These are phyloP conservation scores for Neobulgaria alba DNA, from an alignment of 2,329 filamentous ascomycete genomes.

Conservation along the genomic window DNA sequence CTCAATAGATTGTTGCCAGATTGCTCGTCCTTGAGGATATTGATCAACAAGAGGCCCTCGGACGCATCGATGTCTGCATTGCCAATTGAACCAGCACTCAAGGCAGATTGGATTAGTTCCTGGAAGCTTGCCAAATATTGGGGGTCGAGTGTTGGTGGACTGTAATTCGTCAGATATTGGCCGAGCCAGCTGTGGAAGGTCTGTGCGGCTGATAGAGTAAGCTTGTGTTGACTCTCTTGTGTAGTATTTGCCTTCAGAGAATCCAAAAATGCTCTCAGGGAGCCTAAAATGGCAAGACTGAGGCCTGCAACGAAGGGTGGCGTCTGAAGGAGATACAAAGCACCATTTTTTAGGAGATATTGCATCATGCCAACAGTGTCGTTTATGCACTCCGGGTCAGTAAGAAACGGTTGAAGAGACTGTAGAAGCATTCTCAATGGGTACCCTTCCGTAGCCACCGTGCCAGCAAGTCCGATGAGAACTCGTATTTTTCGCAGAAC, in stretches of 20 bases:
- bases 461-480: slow-evolving; percentile 68
- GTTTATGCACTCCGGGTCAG: slow-evolving; percentile 79
- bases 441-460: slow-evolving; percentile 66
- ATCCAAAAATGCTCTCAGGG: slow-evolving; percentile 66
- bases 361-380: slow-evolving; percentile 81
- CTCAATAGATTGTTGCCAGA: slow-evolving; percentile 57
- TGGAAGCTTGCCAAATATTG: slow-evolving; percentile 48
- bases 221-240: slow-evolving; percentile 73
- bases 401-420: slow-evolving; percentile 67
- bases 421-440: slow-evolving; percentile 85
- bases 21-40: slow-evolving; percentile 67
- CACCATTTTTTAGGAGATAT: slow-evolving; percentile 68
- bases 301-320: slow-evolving; percentile 77
- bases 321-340: slow-evolving; percentile 50
- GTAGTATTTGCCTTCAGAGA: slow-evolving; percentile 71
- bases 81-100: slow-evolving; percentile 56
- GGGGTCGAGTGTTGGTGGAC: slow-evolving; percentile 31
- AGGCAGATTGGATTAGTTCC: slow-evolving; percentile 60
- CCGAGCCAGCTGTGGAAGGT: slow-evolving; percentile 73
- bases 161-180: slow-evolving; percentile 56
- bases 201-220: slow-evolving; percentile 67
- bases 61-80: slow-evolving; percentile 60
- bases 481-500: slow-evolving; percentile 80
- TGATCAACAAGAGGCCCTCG: slow-evolving; percentile 73
- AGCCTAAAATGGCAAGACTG: slow-evolving; percentile 68